These are phyloP conservation scores for Saccharomyces uvarum DNA, from an alignment of 1,139 yeast species.

Conservation along the genomic window DNA sequence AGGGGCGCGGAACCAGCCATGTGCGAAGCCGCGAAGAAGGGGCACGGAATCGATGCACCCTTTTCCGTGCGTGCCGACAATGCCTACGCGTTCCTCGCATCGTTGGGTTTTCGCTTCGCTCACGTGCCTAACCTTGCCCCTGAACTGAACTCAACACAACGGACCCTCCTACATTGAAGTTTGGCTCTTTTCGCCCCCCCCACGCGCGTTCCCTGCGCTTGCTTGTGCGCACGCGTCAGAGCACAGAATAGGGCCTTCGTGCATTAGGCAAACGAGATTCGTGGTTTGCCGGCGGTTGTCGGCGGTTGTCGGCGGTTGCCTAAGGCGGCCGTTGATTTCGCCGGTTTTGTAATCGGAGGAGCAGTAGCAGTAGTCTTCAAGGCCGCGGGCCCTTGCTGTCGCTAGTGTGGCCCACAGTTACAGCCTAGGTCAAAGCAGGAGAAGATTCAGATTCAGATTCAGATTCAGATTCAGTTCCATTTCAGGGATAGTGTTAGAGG, in stretches of 20 bases:
- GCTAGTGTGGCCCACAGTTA: no score
- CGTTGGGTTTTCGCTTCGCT: not conserved
- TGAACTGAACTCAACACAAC: not conserved
- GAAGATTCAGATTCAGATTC: not conserved
- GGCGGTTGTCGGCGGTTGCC: no score
- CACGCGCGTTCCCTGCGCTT: not conserved
- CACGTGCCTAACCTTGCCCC: not conserved
- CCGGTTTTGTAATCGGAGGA: not conserved
- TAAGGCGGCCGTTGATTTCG: not conserved
- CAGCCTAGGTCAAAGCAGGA: not conserved
- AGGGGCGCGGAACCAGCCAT: not conserved
- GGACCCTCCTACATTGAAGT: not conserved
- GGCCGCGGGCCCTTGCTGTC: not conserved
- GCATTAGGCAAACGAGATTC: not conserved
- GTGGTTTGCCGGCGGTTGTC: not conserved
- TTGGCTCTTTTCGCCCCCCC: not conserved
- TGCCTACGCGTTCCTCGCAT: not conserved
- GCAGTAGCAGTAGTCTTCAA: not conserved
- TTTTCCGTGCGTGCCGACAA: not conserved
- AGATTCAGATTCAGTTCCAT: not conserved
- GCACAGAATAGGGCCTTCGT: not conserved
- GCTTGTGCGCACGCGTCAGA: not conserved
- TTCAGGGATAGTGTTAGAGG: not conserved
- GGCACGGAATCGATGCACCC: no score
- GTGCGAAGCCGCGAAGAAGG: not conserved